Base-by-base conservation (phyloP, 495 filamentous ascomycete species). In the Darksidea phi region DNA sequence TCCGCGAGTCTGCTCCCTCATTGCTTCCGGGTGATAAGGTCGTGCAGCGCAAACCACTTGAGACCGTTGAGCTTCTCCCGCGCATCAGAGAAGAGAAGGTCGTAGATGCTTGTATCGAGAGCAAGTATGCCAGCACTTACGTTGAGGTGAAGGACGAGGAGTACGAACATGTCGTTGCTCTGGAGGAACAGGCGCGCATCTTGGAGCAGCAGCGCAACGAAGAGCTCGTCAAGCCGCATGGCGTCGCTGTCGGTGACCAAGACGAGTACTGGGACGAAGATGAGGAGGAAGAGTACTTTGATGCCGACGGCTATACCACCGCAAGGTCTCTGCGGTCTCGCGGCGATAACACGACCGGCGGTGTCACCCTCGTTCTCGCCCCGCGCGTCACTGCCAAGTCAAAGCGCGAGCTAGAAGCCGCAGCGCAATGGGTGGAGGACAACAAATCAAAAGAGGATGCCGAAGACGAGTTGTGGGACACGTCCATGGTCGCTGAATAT, bases 401-500 rank as follows among this genome's bases (percentile, higher is more conserved):
- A 20, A 76, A 79, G 63, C 79, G 78, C 11, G 89, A 96, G 76
- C 76, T 96, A 37, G 84, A 83, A 11, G 72, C 78, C 10, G 91
- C 91, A 11, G 87, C 82, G 74, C 67, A 76, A 8, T 74, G 85
- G 43, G 90, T 96, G 0, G 83, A 90, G 57, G 73, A 73, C 50
- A 72, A 81, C 56, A 76, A 80, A 66, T 78, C 80, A 0, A 60
- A 67, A 17, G 83, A 87, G 57, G 88, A 90, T 53, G 77, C 89
- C 48, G 87, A 95, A 53, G 94, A 97, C 62, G 94, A 97, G 69
- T 77, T 80, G 21, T 95, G 85, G 78, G 94, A 99, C 70, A 88
- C 91, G n/a, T 96, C 88, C 70, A 96, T 99, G 95, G 94, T 99
- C 32, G 88, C 91, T 15, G 93, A 97, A 70, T 99, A 99, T 69